These are phyloP conservation scores for Coemansia sp. DNA, from an alignment of 192 early-diverging fungal species.

Conservation along the genomic window DNA sequence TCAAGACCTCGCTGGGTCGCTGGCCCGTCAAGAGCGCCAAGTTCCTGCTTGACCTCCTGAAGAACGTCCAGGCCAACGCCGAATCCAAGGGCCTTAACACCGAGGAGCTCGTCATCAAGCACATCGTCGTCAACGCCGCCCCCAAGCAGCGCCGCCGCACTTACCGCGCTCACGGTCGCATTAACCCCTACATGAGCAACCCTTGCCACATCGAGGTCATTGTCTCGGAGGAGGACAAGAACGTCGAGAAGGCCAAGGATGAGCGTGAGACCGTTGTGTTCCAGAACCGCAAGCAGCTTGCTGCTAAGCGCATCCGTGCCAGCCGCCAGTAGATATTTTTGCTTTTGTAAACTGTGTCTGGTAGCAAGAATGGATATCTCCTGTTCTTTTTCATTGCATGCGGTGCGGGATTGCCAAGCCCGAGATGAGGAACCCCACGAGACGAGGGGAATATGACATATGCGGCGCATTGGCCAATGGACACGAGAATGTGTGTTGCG, in stretches of 20 bases:
- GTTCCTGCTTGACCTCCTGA: constrained; percentile 89
- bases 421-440: neutral
- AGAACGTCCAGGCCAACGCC: constrained; percentile 98
- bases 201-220: constrained; percentile 97
- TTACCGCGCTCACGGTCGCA: constrained; percentile 98
- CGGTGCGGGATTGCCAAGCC: neutral
- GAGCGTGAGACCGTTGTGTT: constrained; percentile 51
- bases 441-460: neutral
- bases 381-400: neutral
- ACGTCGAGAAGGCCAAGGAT: constrained; percentile 70
- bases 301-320: constrained; percentile 49
- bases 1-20: constrained; percentile 80
- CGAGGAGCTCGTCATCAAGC: constrained; percentile 85
- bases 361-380: neutral
- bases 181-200: constrained; percentile 91
- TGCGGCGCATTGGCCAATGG: neutral
- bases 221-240: constrained; percentile 84
- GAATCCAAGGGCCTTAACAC: constrained; percentile 90
- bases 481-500: neutral
- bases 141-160: constrained; percentile 96
- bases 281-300: constrained; percentile 51
- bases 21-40: constrained; percentile 98
- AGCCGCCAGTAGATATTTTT: constrained; percentile 34
- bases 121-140: constrained; percentile 98
- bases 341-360: neutral